Evolutionary conservation across 179 eudicot species (phyloP), one percentile per base, ranked within the genome.

Genomic region (Camellia oleifera): DNA sequence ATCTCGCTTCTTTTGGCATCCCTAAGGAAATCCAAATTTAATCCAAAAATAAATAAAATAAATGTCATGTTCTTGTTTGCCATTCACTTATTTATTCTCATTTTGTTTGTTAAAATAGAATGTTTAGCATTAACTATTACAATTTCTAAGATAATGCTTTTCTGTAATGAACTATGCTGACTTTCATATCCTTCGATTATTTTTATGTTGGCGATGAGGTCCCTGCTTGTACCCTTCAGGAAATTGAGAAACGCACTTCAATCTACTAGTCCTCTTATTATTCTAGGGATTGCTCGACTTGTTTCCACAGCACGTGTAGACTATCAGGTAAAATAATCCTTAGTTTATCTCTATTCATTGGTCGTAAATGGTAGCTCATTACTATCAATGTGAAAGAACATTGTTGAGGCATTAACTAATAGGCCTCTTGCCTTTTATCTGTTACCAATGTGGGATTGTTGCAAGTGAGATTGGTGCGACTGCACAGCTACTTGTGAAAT

Each of bases 201-300:
- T 50, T 9, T 77, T 65, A 2, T 68, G 40, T 66, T 69, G 64
- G 54, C 56, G 23, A 7, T 46, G 66, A 15, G 18, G 7, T 77
- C 65, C 60, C 68, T 80, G 57, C 74, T 75, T 60, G 67, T 75
- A 72, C 81, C 54, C 66, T 72, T 79, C 87, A 95, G 98, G 87
- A 90, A 88, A 72, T 88, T 87, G 89, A 90, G 81, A 85, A 77
- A 78, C 82, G 91, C 86, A 48, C 77, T 92, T 79, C 82, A 78
- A 73, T 92, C 98, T 64, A 86, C 92, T 58, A 88, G 90, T 82
- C 97, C 99, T 58, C 86, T 94, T 81, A 75, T 95, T 74, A 74
- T 95, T 68, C 82, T 95, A 78, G 99, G 99, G 50, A 80, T 92
- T 58, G 97, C 87, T 79, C 93, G 99, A 72, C 89, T 95, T 80